Conservation (phyloP, 441 rosid genomes). For the Breynia disticha region DNA sequence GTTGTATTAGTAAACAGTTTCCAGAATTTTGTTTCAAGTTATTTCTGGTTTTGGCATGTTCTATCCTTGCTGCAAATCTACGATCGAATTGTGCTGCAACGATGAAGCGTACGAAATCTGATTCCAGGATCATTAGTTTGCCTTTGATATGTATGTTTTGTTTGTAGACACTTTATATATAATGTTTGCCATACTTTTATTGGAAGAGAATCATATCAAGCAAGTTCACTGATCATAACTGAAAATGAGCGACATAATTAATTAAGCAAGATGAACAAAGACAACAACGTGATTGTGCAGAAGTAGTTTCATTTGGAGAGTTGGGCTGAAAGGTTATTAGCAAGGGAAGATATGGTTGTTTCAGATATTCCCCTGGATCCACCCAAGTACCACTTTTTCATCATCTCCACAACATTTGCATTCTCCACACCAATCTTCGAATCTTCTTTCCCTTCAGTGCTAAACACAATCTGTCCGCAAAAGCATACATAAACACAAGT, state of each 20-base stretch:
- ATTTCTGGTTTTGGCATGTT: too few species aligned
- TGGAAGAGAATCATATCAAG: too few species aligned
- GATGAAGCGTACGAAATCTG: too few species aligned
- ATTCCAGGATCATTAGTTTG: too few species aligned
- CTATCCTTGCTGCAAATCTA: too few species aligned
- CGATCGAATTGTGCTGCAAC: too few species aligned
- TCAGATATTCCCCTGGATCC: slow-evolving; percentile 72
- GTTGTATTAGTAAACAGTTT: too few species aligned
- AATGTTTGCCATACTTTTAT: too few species aligned
- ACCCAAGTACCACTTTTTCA: slow-evolving; percentile 81
- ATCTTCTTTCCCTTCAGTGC: slow-evolving; percentile 56
- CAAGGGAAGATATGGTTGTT: slow-evolving; percentile 50
- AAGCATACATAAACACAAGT: neutral
- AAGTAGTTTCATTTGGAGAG: slow-evolving; percentile 32
- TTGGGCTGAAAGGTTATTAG: slow-evolving; percentile 37
- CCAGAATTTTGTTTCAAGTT: too few species aligned
- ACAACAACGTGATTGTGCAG: slow-evolving; percentile 5
- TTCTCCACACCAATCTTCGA: slow-evolving; percentile 52
- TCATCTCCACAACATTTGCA: slow-evolving; percentile 65
- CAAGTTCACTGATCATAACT: neutral
- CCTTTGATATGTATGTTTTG: too few species aligned
- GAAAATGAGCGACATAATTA: neutral
- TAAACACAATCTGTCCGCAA: slow-evolving; percentile 38
- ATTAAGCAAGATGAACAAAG: neutral
- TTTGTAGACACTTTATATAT: too few species aligned